phyloP scores from a whole-genome alignment of 2,329 filamentous ascomycete species.

The Mycogone perniciosa region DNA sequence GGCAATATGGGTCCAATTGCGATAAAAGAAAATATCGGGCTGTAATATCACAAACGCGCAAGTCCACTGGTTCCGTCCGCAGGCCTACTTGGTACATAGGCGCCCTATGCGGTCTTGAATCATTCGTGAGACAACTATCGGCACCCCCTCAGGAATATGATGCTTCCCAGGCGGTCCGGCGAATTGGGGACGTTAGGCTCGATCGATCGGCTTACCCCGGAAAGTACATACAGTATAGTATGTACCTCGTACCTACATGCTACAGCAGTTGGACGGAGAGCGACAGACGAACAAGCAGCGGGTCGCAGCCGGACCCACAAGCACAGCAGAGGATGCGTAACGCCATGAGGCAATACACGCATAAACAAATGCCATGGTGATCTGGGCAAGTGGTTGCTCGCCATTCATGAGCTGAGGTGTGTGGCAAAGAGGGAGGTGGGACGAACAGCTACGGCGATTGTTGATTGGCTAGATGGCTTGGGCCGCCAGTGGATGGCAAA shows the following conservation, averaged over 20 bases:
- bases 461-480: slow-evolving; percentile 22
- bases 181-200: neutral
- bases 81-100: no score
- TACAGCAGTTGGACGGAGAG: neutral
- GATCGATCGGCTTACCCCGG: neutral
- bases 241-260: no score
- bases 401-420: neutral
- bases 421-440: neutral
- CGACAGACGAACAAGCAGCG: neutral
- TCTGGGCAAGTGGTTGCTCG: neutral
- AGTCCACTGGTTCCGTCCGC: no score
- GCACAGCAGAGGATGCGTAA: neutral
- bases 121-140: no score
- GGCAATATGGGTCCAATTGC: no score
- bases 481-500: slow-evolving; percentile 22
- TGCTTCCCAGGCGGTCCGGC: neutral
- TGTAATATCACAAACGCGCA: no score
- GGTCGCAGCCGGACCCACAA: neutral
- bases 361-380: neutral
- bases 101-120: no score
- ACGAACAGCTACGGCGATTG: neutral
- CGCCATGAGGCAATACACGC: neutral
- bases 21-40: no score
- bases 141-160: no score
- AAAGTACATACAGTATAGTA: neutral